Conservation (phyloP, 306 rosid species). For the Lablab purpureus region DNA sequence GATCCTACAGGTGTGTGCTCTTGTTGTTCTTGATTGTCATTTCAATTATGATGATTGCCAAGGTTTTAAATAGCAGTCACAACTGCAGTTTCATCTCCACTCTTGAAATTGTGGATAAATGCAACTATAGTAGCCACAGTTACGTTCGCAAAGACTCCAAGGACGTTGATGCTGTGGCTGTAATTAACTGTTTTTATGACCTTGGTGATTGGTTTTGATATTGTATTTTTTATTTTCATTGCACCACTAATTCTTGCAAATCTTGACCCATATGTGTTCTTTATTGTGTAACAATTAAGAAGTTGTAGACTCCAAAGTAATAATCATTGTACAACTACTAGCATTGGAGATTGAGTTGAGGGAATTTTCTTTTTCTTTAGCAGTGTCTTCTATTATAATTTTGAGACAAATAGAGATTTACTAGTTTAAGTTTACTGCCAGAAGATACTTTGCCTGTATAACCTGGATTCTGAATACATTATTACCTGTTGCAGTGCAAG, state of each 20-base stretch:
- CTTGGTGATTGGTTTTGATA: conserved; percentile 42
- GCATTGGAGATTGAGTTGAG: not conserved
- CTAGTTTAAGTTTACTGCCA: conserved; percentile 10
- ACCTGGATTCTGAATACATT: conserved; percentile 23
- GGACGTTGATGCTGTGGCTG: not conserved
- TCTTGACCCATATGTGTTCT: not conserved
- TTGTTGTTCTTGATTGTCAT: conserved; percentile 23
- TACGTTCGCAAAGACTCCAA: not conserved
- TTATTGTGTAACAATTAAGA: conserved; percentile 1
- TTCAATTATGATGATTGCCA: conserved; percentile 35
- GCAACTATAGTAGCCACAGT: not conserved
- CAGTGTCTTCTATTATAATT: conserved; percentile 4
- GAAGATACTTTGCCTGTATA: not conserved
- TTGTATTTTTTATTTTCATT: conserved; percentile 35
- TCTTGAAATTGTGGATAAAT: not conserved
- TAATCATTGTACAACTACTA: not conserved
- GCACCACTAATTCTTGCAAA: not conserved
- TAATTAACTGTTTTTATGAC: not conserved
- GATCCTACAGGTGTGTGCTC: conserved; percentile 60
- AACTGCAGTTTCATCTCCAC: not conserved
- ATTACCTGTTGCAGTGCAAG: conserved; percentile 67
- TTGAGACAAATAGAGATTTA: conserved; percentile 4
- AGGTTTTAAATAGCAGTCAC: not conserved
- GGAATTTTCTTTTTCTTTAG: conserved; percentile 9
- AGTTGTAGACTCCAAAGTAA: not conserved